Evolutionary conservation across 768 basidiomycete genomes (phyloP).

Genomic region (Lyophyllum shimeji): DNA sequence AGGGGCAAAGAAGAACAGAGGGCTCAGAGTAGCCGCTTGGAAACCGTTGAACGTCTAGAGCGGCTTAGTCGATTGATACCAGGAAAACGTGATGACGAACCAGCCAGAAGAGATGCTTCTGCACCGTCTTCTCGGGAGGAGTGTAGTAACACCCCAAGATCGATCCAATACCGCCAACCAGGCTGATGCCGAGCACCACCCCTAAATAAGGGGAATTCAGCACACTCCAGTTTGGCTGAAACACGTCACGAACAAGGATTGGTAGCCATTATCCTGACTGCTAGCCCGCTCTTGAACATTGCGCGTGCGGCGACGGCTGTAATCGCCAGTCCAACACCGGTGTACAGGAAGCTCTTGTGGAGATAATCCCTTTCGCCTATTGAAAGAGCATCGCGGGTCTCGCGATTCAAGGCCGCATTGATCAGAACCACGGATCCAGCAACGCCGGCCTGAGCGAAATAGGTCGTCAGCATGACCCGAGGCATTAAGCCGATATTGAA

Average conservation of each 20-base stretch:
- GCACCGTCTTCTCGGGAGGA: slow-evolving; percentile 69
- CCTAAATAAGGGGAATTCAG: slow-evolving; percentile 35
- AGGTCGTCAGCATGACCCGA: neutral
- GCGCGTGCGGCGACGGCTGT: slow-evolving; percentile 81
- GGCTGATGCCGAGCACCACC: slow-evolving; percentile 80
- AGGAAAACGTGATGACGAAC: slow-evolving; percentile 34
- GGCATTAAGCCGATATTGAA: slow-evolving; percentile 6
- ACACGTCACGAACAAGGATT: slow-evolving; percentile 65
- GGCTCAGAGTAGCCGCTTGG: slow-evolving; percentile 84
- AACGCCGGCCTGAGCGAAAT: slow-evolving; percentile 57
- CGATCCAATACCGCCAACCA: slow-evolving; percentile 75
- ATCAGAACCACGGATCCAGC: slow-evolving; percentile 67
- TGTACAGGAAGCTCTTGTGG: slow-evolving; percentile 80
- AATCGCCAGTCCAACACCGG: slow-evolving; percentile 73
- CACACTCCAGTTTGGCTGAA: neutral
- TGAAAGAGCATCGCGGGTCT: slow-evolving; percentile 70
- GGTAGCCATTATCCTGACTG: slow-evolving; percentile 75
- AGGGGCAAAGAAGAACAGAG: slow-evolving; percentile 86
- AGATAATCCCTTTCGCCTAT: slow-evolving; percentile 64
- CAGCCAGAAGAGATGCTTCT: slow-evolving; percentile 83
- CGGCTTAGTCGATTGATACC: neutral
- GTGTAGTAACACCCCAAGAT: slow-evolving; percentile 86
- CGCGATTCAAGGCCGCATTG: slow-evolving; percentile 71
- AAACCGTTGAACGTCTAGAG: slow-evolving; percentile 77
- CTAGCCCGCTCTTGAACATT: slow-evolving; percentile 67